Evolutionary conservation across 2,329 filamentous ascomycete genomes (phyloP), one percentile per base, ranked within the genome.

Genomic region (Zymoseptoria crescenta): DNA sequence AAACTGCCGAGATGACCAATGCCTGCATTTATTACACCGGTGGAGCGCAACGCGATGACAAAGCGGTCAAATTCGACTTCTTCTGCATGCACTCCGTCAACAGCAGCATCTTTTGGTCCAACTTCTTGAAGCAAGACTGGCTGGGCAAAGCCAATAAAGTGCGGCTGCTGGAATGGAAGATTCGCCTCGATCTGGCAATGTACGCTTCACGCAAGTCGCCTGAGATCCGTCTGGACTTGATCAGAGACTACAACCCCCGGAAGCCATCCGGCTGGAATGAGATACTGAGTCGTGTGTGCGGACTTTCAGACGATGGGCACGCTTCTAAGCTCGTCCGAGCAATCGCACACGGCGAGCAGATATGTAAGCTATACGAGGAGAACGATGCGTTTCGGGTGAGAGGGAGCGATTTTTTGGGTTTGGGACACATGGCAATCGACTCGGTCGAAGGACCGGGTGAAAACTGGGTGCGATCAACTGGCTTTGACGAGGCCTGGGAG

Each of bases 121-220:
- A 79, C 7, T 80, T 96, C 70, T 81, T 86, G 68, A 75, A 75
- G 9, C 80, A 80, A 64, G 64, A 78, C 45, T 94, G 83, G 81
- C 78, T 91, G 50, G 78, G 83, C 0, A 69, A 74, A 0, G 76
- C 78, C 7, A 77, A 78, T 53, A 93, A 92, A 70, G 77, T 80
- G 10, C 84, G 89, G 5, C 75, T 96, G 0, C 77, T 96, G 7
- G 88, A 94, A 73, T 92, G 86, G 83, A 96, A 95, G 73, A 88
- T 86, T 54, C 83, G 91, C 49, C 74, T 86, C 65, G 89, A 94
- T 70, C 76, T 96, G 5, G 69, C 86, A 5, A 79, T 91, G 74
- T 96, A 95, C 71, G 82, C 86, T 0, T 88, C 87, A 1, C 80
- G 87, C 8, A 81, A 81, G 3, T 81, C 80, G 1, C 87, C 90